A percentile compares a stretch with the other conserved stretches of the same genome.
These are phyloP conservation scores for Zymoseptoria brevis DNA, from an alignment of 2,329 filamentous ascomycete species.

Conservation along the genomic window DNA sequence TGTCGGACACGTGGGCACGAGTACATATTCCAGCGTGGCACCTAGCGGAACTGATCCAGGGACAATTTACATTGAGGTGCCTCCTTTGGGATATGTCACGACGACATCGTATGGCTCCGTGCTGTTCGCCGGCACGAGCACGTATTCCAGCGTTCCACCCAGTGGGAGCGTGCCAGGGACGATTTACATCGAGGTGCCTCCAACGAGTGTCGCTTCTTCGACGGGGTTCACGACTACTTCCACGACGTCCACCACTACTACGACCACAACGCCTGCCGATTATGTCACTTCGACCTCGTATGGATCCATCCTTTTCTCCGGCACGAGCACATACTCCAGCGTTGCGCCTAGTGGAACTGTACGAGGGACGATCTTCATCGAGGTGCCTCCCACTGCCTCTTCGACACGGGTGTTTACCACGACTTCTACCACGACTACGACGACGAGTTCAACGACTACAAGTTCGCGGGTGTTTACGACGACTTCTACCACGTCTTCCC, in stretches of 20 bases:
- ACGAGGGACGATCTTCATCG: not conserved
- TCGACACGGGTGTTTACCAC: not conserved
- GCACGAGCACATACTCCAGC: not conserved
- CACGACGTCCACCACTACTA: too few species aligned
- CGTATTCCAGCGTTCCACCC: constrained; percentile 4
- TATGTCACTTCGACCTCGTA: not conserved
- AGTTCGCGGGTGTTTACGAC: too few species aligned
- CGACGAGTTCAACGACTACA: too few species aligned
- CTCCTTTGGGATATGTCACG: not conserved
- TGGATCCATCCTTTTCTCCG: not conserved
- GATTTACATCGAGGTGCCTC: constrained; percentile 1
- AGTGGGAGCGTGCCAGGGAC: constrained; percentile 2
- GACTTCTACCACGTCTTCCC: not conserved
- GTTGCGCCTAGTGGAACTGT: not conserved
- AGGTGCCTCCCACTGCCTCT: not conserved
- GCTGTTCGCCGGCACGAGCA: not conserved
- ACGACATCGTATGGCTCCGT: not conserved
- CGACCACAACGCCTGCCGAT: too few species aligned
- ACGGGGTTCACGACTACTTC: too few species aligned
- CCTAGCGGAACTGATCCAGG: constrained; percentile 3
- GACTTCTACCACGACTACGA: not conserved
- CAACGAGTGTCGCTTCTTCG: not conserved
- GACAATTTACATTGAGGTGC: constrained; percentile 3
- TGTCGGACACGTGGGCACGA: not conserved
- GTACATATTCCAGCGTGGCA: constrained; percentile 4